Evolutionary conservation across 129 eudicot genomes (phyloP), one percentile per base, ranked within the genome.

Genomic region (Chrysanthemum lavandulifolium): DNA sequence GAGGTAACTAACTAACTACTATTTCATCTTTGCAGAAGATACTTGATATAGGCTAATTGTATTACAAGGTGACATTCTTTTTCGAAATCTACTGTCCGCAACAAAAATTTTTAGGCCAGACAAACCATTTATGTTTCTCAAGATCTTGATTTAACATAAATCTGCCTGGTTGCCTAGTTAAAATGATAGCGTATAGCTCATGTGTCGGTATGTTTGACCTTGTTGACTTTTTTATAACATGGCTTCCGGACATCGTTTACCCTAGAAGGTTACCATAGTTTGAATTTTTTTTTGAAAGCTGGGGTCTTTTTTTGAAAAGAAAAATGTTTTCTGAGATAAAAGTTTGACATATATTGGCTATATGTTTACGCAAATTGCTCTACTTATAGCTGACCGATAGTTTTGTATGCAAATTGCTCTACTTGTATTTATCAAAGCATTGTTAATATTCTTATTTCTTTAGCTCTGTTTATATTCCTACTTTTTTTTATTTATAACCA

Each of bases 1-100:
- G 98, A 82, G 96, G 98, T 89, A 76, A 23, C 1, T 23, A 23
- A 23, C 25, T 23, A 23, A 63, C 48, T 65, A 1, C 49, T 29
- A 7, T 64, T 47, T 18, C 56, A 66, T 59, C 54, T 67, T 43
- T 31, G 48, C 48, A 33, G 31, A 49, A 15, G 49, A 51, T 48
- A 50, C 60, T 61, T 21, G 13, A 27, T 71, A 59, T 23, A 9
- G 18, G 69, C 33, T 45, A 61, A 60, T 47, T 23, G 49, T 48
- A 48, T 48, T n/a, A 62, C 2, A 50, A 9, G 25, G 45, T 9
- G 8, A 16, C 67, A 21, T 14, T 48, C 13, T 43, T 59, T 0
- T 25, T 72, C 55, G 3, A 59, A 45, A 15, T 50, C 3, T 71
- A 59, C 2, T 71, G 56, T 40, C 13, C 53, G 13, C 21, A 18